These are phyloP conservation scores for Wickerhamomyces hampshirensis DNA, from an alignment of 805 yeast species.

Conservation along the genomic window DNA sequence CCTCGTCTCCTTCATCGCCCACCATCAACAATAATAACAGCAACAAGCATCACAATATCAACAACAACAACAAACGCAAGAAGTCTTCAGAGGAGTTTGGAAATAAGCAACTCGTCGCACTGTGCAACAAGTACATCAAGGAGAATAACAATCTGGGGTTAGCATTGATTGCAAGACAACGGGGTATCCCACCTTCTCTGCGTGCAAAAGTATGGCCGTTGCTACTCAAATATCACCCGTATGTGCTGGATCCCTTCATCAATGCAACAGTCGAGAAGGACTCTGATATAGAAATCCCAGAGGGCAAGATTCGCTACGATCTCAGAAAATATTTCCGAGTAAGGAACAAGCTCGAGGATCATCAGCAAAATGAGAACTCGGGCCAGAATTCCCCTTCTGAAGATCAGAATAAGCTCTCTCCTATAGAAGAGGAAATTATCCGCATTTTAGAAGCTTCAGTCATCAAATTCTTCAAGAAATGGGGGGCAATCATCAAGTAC, in stretches of 20 bases:
- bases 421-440: constrained; percentile 49
- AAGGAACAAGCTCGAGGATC: constrained; percentile 19
- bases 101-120: constrained; percentile 29
- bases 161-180: constrained; percentile 74
- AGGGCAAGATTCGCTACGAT: constrained; percentile 45
- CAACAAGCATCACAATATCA: no score
- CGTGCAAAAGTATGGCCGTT: constrained; percentile 84
- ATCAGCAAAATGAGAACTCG: constrained; percentile 2
- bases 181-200: constrained; percentile 80
- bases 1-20: constrained; percentile 9
- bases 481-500: constrained; percentile 75
- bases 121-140: constrained; percentile 51
- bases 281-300: constrained; percentile 25
- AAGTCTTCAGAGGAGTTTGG: constrained; percentile 6
- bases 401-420: constrained; percentile 16
- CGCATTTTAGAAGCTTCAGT: constrained; percentile 56
- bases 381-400: constrained; percentile 13
- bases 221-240: constrained; percentile 76
- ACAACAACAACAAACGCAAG: constrained; percentile 7
- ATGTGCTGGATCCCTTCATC: constrained; percentile 70
- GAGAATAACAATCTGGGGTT: constrained; percentile 66
- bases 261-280: constrained; percentile 39
- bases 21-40: constrained; percentile 1
- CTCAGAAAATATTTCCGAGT: constrained; percentile 54
- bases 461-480: constrained; percentile 59